Evolutionary conservation across 352 stramenopile species (phyloP).

Genomic region (Aphanomyces astaci): DNA sequence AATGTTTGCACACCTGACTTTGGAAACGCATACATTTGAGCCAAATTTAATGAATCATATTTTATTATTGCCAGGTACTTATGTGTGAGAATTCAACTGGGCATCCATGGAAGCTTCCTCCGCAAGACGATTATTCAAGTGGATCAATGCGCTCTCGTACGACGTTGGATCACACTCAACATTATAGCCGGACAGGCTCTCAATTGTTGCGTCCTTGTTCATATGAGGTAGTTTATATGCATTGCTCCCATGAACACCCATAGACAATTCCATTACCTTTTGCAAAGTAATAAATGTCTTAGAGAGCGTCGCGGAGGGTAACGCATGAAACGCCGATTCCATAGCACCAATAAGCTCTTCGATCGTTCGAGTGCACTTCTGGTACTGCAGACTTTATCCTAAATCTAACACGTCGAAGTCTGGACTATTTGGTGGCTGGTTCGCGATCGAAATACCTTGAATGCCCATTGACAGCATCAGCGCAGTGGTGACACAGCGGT

Average conservation of each 20-base stretch:
- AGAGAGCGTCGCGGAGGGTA: not conserved
- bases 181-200: not conserved
- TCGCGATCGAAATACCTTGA: not conserved
- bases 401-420: not conserved
- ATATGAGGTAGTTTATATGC: too few species aligned
- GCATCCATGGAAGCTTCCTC: too few species aligned
- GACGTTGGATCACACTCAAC: not conserved
- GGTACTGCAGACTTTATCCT: not conserved
- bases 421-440: not conserved
- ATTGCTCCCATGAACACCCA: slow-evolving; percentile 4
- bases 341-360: not conserved
- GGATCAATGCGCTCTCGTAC: not conserved
- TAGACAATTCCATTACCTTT: slow-evolving; percentile 7
- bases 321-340: not conserved
- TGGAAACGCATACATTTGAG: not conserved
- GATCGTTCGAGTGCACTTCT: not conserved
- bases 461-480: not conserved
- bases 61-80: not conserved
- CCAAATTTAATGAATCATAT: not conserved
- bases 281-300: slow-evolving; percentile 21
- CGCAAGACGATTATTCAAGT: too few species aligned
- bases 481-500: not conserved
- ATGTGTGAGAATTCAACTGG: not conserved
- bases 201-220: not conserved
- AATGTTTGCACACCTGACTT: not conserved